phyloP scores from a whole-genome alignment of 371 early-diverging fungal genomes.

The Mucor circinelloides region DNA sequence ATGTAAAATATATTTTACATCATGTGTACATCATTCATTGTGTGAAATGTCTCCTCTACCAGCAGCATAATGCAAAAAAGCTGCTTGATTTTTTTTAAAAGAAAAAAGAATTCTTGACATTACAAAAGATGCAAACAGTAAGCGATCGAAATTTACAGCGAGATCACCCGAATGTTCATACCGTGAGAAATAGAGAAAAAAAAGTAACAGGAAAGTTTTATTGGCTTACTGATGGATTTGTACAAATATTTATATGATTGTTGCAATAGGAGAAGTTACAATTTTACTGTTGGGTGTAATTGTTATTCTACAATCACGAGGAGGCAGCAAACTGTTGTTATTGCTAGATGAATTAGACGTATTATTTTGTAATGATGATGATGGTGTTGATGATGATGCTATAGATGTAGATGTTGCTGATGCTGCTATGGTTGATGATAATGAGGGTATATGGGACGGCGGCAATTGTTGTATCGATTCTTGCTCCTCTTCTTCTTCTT shows the following conservation, averaged over 20 bases:
- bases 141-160: background rate
- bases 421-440: background rate
- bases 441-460: constrained; percentile 1
- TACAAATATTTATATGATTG: constrained; percentile 14
- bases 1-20: too few relatives aligned
- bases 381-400: constrained; percentile 1
- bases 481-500: constrained; percentile 17
- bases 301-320: constrained; percentile 17
- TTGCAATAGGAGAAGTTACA: constrained; percentile 16
- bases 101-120: background rate
- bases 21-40: too few relatives aligned
- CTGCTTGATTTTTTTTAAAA: background rate
- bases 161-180: constrained; percentile 12
- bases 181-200: constrained; percentile 10
- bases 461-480: background rate
- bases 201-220: background rate
- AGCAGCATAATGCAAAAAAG: too few relatives aligned
- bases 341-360: background rate
- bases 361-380: background rate
- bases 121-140: background rate
- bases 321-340: background rate
- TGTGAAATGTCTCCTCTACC: too few relatives aligned
- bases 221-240: background rate
- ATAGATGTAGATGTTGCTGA: background rate
- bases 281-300: background rate